These are phyloP conservation scores for Aspergillus nanangensis DNA, from an alignment of 495 filamentous ascomycete species.

Conservation along the genomic window DNA sequence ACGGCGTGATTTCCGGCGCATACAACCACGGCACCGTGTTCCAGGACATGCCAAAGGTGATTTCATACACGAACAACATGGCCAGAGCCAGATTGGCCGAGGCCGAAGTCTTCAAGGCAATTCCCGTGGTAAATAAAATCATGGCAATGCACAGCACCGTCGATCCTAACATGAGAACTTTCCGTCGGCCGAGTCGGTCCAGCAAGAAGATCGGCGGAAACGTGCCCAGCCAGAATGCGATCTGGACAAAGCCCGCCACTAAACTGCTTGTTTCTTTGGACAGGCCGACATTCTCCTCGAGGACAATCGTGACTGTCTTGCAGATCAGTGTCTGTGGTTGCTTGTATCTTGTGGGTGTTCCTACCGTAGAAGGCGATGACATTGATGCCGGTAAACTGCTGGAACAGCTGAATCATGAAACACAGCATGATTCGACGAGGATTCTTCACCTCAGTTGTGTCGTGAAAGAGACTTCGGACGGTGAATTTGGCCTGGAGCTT, in stretches of 20 bases:
- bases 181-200: conserved; percentile 40
- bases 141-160: conserved; percentile 4
- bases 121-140: conserved; percentile 4
- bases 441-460: conserved; percentile 5
- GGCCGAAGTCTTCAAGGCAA: conserved; percentile 1
- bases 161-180: conserved; percentile 32
- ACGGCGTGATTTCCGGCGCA: conserved; percentile 11
- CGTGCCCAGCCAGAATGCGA: conserved; percentile 33
- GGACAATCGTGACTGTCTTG: conserved; percentile 3
- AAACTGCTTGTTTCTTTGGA: conserved; percentile 17
- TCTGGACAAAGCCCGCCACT: conserved; percentile 41
- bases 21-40: conserved; percentile 10
- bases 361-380: conserved; percentile 14
- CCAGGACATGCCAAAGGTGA: conserved; percentile 10
- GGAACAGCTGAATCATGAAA: conserved; percentile 5
- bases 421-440: conserved; percentile 1
- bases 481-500: background rate
- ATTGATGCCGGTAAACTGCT: conserved; percentile 16
- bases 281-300: conserved; percentile 17
- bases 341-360: background rate
- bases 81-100: background rate
- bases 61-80: conserved; percentile 6
- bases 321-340: background rate
- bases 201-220: conserved; percentile 20
- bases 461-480: conserved; percentile 1